phyloP scores from a whole-genome alignment of 331 rosid species.

The Ulmus americana region DNA sequence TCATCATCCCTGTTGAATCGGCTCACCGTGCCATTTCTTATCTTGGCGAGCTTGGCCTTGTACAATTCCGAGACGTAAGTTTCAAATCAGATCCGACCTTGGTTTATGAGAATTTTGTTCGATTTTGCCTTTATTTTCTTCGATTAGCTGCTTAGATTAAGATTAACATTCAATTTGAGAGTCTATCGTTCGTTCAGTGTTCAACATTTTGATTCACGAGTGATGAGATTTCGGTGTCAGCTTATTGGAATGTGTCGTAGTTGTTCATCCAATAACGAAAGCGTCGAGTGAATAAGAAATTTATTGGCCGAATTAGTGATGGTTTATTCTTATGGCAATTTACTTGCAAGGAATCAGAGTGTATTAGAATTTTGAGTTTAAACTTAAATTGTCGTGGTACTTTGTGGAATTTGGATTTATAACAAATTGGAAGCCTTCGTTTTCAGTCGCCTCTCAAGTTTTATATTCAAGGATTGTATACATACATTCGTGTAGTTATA shows the following conservation, averaged over 20 bases:
- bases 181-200: not conserved
- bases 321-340: not conserved
- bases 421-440: not conserved
- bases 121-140: conserved; percentile 15
- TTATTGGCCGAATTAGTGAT: not conserved
- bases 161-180: not conserved
- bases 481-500: not conserved
- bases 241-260: not conserved
- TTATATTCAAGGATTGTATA: not conserved
- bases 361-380: too few relatives aligned
- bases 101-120: not conserved
- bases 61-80: conserved; percentile 91
- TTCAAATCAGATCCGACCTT: conserved; percentile 32
- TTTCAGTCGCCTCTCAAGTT: too few relatives aligned
- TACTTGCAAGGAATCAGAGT: not conserved
- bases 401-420: not conserved
- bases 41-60: conserved; percentile 91
- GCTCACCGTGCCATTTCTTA: conserved; percentile 89
- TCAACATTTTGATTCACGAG: not conserved
- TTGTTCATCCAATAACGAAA: not conserved
- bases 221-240: too few relatives aligned
- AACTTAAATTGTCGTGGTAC: not conserved
- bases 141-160: not conserved
- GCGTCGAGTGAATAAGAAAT: not conserved
- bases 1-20: conserved; percentile 89